Percentiles rank a stretch among this genome's conserved stretches.
Evolutionary conservation across 495 filamentous ascomycete species (phyloP).

Genomic region (Penicillium dipodomyicola): DNA sequence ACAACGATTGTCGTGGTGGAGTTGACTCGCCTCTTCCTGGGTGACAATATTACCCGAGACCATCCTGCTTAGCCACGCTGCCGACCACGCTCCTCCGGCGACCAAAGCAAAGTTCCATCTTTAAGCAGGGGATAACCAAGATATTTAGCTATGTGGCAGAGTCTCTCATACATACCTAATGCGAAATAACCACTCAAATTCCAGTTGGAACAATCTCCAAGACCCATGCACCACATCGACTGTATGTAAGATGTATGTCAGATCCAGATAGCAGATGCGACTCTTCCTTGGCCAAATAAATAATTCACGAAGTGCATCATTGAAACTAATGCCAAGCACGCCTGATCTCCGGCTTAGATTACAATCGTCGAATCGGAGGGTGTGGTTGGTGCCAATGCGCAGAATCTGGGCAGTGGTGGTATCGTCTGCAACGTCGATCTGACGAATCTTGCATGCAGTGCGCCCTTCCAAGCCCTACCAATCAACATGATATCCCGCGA

Average conservation of each 20-base stretch:
- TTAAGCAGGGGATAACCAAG: neutral
- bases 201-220: neutral
- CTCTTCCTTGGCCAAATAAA: neutral
- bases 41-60: conserved; percentile 7
- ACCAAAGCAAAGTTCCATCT: neutral
- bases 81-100: neutral
- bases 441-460: conserved; percentile 10
- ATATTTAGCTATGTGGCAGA: neutral
- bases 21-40: neutral
- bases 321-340: conserved; percentile 1
- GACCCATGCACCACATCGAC: neutral
- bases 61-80: neutral
- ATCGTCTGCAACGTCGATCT: conserved; percentile 8
- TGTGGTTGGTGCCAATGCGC: neutral
- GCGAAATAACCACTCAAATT: neutral
- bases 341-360: conserved; percentile 4
- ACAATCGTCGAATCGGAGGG: conserved; percentile 17
- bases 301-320: neutral
- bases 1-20: neutral
- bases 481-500: neutral
- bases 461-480: conserved; percentile 2
- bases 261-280: neutral
- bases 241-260: neutral
- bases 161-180: neutral
- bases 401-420: neutral